Evolutionary conservation across 208 protist species (phyloP), one percentile per base, ranked within the genome.

Genomic region (Acanthamoeba pearcei): DNA sequence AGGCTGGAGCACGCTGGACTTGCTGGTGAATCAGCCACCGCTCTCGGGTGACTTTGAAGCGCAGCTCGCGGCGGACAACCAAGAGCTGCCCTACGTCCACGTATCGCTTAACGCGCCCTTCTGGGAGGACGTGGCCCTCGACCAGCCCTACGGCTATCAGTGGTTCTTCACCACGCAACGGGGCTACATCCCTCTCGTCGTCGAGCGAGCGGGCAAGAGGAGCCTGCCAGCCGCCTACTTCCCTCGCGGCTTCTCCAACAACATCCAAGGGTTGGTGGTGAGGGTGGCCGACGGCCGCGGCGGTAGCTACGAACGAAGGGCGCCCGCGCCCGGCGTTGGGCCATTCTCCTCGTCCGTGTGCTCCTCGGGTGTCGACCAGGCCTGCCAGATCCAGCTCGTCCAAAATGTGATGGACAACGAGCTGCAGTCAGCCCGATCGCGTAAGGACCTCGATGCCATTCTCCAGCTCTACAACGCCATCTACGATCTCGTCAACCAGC

Each of bases 21-120:
- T 94, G 57, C 42, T 94, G n/a, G 53, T 94, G 32, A 94, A 94
- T 49, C 91, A 70, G 42, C 91, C 91, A 10, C 91, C 91, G 57
- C 91, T 94, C 17, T 76, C 55, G 35, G 91, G 91, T 55, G 86
- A 86, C 91, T 70, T 94, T 8, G 53, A 70, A 22, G 66, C n/a
- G 27, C 38, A 82, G 57, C 2, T 92, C 51, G 32, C n/a, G 3
- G 53, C 1, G 24, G 91, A 94, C 42, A 24, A 5, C 53, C 51
- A 51, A 12, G 12, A 86, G 13, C 57, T 38, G 91, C 72, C 76
- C 32, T 94, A 88, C 46, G 70, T 88, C 15, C 15, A 19, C 27
- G 55, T 29, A 27, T 32, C 27, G 17, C 27, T 94, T 13, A 51
- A 22, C 74, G 70, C 76, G 8, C 49, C 72, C 53, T 70, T 86